Percentiles rank a stretch among this genome's conserved stretches.
Evolutionary conservation across 192 early-diverging fungal species (phyloP).

Genomic region (Coemansia sp.): DNA sequence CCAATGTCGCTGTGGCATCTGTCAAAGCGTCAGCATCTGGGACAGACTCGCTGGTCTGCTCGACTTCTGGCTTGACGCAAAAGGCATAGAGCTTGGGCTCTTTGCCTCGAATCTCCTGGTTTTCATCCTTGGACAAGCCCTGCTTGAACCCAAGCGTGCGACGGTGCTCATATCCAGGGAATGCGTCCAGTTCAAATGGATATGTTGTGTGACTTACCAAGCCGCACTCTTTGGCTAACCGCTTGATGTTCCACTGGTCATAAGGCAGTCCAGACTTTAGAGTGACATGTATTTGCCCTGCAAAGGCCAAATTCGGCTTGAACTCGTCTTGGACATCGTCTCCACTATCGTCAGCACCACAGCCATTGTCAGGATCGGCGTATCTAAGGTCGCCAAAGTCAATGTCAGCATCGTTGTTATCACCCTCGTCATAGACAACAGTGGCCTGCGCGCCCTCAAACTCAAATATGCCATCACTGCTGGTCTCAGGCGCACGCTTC

Average conservation of each 20-base stretch:
- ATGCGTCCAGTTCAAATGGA: slow-evolving; percentile 66
- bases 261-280: slow-evolving; percentile 86
- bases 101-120: slow-evolving; percentile 73
- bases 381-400: not conserved
- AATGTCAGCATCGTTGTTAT: not conserved
- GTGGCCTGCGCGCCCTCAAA: slow-evolving; percentile 40
- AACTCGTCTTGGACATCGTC: slow-evolving; percentile 12
- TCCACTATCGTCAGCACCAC: slow-evolving; percentile 1
- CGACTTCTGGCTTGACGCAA: slow-evolving; percentile 35
- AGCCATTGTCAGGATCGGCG: not conserved
- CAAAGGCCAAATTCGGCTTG: slow-evolving; percentile 6
- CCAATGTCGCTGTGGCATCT: not conserved
- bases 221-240: slow-evolving; percentile 68
- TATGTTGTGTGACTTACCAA: slow-evolving; percentile 55
- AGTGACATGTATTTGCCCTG: slow-evolving; percentile 76
- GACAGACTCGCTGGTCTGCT: not conserved
- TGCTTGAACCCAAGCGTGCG: slow-evolving; percentile 94
- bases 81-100: slow-evolving; percentile 70
- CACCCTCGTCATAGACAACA: slow-evolving; percentile 15
- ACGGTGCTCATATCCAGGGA: slow-evolving; percentile 87
- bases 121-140: slow-evolving; percentile 66
- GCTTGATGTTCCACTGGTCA: slow-evolving; percentile 79
- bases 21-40: not conserved
- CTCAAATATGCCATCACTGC: slow-evolving; percentile 12
- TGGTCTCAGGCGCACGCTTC: slow-evolving; percentile 4